Evolutionary conservation across 1,284 basidiomycete species (phyloP).

Genomic region (Puccinia coronata): DNA sequence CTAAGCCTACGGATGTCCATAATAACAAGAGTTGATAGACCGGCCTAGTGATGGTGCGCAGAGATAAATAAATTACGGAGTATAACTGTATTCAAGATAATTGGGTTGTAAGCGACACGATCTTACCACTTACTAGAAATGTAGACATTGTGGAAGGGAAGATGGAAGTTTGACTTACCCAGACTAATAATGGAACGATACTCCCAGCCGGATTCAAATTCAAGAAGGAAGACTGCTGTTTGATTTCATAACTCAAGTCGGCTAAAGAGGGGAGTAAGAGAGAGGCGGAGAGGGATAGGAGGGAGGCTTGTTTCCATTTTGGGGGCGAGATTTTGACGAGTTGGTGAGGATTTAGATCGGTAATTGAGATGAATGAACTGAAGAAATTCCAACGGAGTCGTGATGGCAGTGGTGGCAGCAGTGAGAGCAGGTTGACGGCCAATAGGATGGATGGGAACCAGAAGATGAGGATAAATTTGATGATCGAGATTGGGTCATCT

Average conservation of each 20-base stretch:
- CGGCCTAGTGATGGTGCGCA: conserved; percentile 30
- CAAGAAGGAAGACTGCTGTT: neutral
- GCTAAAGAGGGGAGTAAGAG: conserved; percentile 16
- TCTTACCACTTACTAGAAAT: too few species aligned
- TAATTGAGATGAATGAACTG: neutral
- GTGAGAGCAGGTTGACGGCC: conserved; percentile 5
- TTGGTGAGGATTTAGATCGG: neutral
- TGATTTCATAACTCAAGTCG: conserved; percentile 8
- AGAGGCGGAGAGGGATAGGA: neutral
- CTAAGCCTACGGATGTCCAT: conserved; percentile 17
- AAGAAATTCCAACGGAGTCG: neutral
- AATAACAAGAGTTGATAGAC: conserved; percentile 22
- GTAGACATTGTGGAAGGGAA: too few species aligned
- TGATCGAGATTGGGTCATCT: neutral
- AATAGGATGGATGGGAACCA: conserved; percentile 16
- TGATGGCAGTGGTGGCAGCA: neutral
- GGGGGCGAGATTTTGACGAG: neutral
- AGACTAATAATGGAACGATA: conserved; percentile 10
- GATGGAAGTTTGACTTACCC: conserved; percentile 33
- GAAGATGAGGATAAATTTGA: neutral
- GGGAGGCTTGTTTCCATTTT: neutral
- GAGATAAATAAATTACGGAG: conserved; percentile 28
- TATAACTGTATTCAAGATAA: conserved; percentile 12
- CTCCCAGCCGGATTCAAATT: neutral
- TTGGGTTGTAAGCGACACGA: too few species aligned